Percentiles rank a stretch among this genome's conserved stretches.
Conservation (phyloP, 2,329 filamentous ascomycete species). For the Phialemoniopsis sp. region DNA sequence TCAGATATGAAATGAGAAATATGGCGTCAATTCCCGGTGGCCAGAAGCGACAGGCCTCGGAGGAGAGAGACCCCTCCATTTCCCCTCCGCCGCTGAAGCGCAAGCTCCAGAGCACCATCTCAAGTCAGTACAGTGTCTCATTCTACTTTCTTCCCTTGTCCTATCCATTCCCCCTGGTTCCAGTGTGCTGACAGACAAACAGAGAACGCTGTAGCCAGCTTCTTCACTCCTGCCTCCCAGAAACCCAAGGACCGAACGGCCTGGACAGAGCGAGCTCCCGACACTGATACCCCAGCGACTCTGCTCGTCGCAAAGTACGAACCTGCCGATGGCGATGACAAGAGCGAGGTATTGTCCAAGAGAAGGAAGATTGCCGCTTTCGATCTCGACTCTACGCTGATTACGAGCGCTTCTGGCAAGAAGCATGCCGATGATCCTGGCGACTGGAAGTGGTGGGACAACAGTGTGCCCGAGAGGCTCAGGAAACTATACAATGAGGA, state of each 20-base stretch:
- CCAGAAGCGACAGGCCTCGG: conserved; percentile 7
- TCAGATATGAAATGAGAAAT: too few relatives aligned
- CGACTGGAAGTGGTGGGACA: conserved; percentile 96
- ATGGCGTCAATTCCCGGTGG: too few relatives aligned
- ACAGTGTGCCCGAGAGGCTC: conserved; percentile 62
- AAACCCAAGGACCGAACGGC: conserved; percentile 72
- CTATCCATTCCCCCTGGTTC: conserved; percentile 10
- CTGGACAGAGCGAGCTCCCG: conserved; percentile 65
- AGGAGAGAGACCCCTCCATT: conserved; percentile 30
- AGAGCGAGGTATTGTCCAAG: conserved; percentile 20
- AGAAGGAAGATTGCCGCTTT: conserved; percentile 66
- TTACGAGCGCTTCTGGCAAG: conserved; percentile 76
- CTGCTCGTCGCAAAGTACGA: conserved; percentile 74
- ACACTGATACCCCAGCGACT: conserved; percentile 38
- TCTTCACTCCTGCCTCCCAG: conserved; percentile 84
- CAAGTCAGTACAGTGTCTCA: conserved; percentile 31
- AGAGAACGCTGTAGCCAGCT: conserved; percentile 72
- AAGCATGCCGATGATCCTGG: conserved; percentile 64
- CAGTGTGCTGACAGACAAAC: not conserved
- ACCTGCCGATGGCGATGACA: conserved; percentile 31
- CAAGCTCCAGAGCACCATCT: conserved; percentile 45
- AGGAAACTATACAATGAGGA: conserved; percentile 62
- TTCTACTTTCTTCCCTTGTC: conserved; percentile 4
- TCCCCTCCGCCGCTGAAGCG: conserved; percentile 52
- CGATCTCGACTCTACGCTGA: conserved; percentile 83